Evolutionary conservation across 2,329 filamentous ascomycete genomes (phyloP).

Genomic region (Botrytis squamosa): DNA sequence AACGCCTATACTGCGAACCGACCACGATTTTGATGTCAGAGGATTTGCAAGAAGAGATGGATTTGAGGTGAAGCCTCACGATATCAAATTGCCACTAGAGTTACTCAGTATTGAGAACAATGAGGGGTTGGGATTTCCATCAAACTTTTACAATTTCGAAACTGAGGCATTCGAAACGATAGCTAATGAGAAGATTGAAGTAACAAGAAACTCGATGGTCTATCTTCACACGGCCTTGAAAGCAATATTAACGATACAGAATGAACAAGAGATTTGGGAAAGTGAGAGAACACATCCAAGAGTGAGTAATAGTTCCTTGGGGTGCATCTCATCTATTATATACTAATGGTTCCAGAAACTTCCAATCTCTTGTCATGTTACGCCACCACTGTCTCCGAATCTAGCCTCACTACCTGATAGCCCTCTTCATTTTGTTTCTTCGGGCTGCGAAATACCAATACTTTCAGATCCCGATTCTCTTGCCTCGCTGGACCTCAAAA

Average conservation of each 20-base stretch:
- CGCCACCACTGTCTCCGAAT: constrained; percentile 37
- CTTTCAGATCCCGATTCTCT: constrained; percentile 32
- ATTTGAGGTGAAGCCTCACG: constrained; percentile 33
- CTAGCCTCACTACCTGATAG: constrained; percentile 3
- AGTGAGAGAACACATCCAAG: constrained; percentile 29
- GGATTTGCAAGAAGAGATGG: constrained; percentile 32
- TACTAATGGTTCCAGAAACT: constrained; percentile 25
- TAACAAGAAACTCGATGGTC: constrained; percentile 32
- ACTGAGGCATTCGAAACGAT: constrained; percentile 12
- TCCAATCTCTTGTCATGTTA: constrained; percentile 31
- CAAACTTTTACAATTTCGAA: constrained; percentile 26
- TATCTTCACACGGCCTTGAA: constrained; percentile 30
- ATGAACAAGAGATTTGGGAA: constrained; percentile 31
- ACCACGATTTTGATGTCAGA: constrained; percentile 35
- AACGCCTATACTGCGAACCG: constrained; percentile 34
- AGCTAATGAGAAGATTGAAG: constrained; percentile 34
- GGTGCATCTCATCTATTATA: neutral
- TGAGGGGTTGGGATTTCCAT: constrained; percentile 33
- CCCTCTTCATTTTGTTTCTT: neutral
- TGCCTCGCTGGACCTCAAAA: constrained; percentile 32
- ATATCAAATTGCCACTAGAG: constrained; percentile 37
- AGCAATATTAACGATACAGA: constrained; percentile 28
- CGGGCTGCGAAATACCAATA: constrained; percentile 30
- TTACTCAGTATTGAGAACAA: constrained; percentile 32
- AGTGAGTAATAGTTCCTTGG: constrained; percentile 23